These are phyloP conservation scores for Vanderwaltozyma tropicalis DNA, from an alignment of 805 yeast genomes.

Conservation along the genomic window DNA sequence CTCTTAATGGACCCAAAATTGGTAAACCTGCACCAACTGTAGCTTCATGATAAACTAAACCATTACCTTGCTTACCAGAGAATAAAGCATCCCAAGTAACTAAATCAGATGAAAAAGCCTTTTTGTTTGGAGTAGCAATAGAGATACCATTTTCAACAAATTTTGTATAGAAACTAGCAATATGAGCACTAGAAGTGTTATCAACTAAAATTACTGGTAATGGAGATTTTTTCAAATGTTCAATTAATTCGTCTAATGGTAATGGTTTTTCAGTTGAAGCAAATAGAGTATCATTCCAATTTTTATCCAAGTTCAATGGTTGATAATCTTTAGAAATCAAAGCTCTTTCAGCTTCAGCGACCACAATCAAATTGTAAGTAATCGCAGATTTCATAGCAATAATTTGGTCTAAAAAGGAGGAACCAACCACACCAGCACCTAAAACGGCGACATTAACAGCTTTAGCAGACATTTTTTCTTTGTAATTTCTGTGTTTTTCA, in stretches of 20 bases:
- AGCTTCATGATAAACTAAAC: constrained; percentile 91
- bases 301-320: constrained; percentile 47
- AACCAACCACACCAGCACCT: constrained; percentile 92
- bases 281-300: constrained; percentile 44
- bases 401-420: constrained; percentile 80
- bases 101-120: constrained; percentile 80
- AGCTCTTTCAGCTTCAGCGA: constrained; percentile 68
- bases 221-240: constrained; percentile 54
- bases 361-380: constrained; percentile 64
- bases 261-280: constrained; percentile 38
- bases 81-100: constrained; percentile 71
- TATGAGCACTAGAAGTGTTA: constrained; percentile 76
- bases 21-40: constrained; percentile 99
- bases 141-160: constrained; percentile 73
- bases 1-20: constrained; percentile 77
- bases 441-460: constrained; percentile 61
- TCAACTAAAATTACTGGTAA: constrained; percentile 79
- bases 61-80: constrained; percentile 42
- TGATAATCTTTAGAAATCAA: constrained; percentile 56
- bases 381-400: constrained; percentile 49
- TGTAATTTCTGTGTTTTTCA: background rate
- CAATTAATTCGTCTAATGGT: constrained; percentile 46
- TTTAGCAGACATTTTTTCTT: constrained; percentile 33
- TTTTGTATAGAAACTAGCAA: constrained; percentile 69
- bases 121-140: constrained; percentile 96